These are phyloP conservation scores for Fraxinus anomala DNA, from an alignment of 257 asterid species.

Conservation along the genomic window DNA sequence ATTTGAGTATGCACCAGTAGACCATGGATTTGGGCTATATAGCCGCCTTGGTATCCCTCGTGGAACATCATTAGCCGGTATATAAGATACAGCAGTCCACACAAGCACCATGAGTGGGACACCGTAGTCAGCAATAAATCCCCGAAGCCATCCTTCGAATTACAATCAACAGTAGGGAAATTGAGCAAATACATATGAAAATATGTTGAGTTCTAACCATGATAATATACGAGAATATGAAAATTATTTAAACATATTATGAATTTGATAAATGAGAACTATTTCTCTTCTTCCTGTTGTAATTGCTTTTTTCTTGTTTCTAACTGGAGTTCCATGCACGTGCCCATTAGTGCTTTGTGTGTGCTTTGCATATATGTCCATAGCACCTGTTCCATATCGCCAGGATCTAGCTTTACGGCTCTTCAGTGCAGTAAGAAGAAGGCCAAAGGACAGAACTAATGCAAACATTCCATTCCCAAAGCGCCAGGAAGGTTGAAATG, in stretches of 20 bases:
- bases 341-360: neutral
- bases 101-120: conserved; percentile 92
- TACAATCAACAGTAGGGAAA: conserved; percentile 29
- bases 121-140: conserved; percentile 92
- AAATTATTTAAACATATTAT: conserved; percentile 2
- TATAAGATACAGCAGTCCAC: conserved; percentile 92
- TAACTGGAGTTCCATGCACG: conserved; percentile 30
- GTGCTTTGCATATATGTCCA: neutral
- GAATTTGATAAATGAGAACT: neutral
- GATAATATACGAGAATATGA: neutral
- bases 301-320: neutral
- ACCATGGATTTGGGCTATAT: conserved; percentile 97
- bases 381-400: conserved; percentile 84
- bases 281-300: neutral
- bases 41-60: conserved; percentile 82
- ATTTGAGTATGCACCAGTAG: conserved; percentile 83
- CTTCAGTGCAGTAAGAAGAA: conserved; percentile 74
- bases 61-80: conserved; percentile 73
- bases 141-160: conserved; percentile 76
- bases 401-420: conserved; percentile 94
- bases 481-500: conserved; percentile 75
- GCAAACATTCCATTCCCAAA: conserved; percentile 99
- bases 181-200: neutral
- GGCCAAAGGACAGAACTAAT: conserved; percentile 84
- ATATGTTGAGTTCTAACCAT: neutral